Evolutionary conservation across 164 flowering plant species (phyloP).

Genomic region (Tetracentron sinense): DNA sequence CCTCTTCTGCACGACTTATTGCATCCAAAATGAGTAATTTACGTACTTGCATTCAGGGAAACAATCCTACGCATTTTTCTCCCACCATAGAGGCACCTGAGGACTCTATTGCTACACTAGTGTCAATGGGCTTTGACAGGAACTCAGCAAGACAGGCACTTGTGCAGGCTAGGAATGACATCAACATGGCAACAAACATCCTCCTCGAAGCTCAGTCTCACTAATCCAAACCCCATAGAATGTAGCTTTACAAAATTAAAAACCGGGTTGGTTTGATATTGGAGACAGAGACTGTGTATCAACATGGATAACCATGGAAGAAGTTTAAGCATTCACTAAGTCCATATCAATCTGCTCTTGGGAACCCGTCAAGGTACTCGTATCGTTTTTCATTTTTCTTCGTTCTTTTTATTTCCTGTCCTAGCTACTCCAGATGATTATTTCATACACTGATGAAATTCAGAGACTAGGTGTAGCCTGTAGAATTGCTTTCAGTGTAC

Average conservation of each 20-base stretch:
- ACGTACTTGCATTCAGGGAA: conserved; percentile 39
- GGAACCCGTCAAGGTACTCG: background rate
- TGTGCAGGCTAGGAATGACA: conserved; percentile 78
- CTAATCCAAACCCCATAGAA: conserved; percentile 18
- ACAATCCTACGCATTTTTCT: conserved; percentile 43
- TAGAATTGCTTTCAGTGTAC: conserved; percentile 5
- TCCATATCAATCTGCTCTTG: conserved; percentile 3
- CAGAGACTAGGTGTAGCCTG: conserved; percentile 4
- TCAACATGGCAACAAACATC: conserved; percentile 84
- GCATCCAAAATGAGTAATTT: background rate
- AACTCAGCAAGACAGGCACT: conserved; percentile 87
- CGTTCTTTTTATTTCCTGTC: background rate
- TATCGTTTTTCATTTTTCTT: background rate
- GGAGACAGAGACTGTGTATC: background rate
- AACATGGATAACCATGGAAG: background rate
- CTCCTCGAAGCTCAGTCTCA: conserved; percentile 86
- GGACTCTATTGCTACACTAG: conserved; percentile 72
- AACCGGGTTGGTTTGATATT: background rate
- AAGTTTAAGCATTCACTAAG: no score
- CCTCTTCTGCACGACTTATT: background rate
- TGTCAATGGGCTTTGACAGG: conserved; percentile 95
- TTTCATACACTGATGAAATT: conserved; percentile 3
- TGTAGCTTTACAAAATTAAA: background rate
- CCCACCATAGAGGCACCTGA: conserved; percentile 63
- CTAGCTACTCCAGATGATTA: conserved; percentile 1